phyloP scores from a whole-genome alignment of 2,329 filamentous ascomycete genomes.

The Aspergillus fumigatus region DNA sequence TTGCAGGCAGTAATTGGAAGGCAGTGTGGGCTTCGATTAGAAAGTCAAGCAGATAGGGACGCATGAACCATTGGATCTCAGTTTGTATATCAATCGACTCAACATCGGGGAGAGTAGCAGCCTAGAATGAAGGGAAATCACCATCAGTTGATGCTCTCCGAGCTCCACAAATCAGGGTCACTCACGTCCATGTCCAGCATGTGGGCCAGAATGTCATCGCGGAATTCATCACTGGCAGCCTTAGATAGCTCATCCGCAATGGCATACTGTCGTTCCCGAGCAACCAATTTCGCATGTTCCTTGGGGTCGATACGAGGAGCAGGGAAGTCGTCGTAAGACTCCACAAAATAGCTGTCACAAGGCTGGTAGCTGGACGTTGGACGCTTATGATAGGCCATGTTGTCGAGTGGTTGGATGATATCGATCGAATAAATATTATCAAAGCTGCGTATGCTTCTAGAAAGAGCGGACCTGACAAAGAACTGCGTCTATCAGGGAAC shows the following conservation, averaged over 20 bases:
- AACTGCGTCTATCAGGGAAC: slow-evolving; percentile 33
- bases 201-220: slow-evolving; percentile 89
- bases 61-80: slow-evolving; percentile 99
- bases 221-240: slow-evolving; percentile 80
- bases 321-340: slow-evolving; percentile 51
- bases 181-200: slow-evolving; percentile 87
- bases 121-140: slow-evolving; percentile 42
- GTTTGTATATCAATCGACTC: slow-evolving; percentile 98
- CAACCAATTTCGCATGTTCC: slow-evolving; percentile 72
- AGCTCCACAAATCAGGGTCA: slow-evolving; percentile 7
- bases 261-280: slow-evolving; percentile 77
- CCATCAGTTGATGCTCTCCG: slow-evolving; percentile 3
- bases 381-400: slow-evolving; percentile 54
- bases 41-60: slow-evolving; percentile 96
- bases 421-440: slow-evolving; percentile 19
- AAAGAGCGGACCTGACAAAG: slow-evolving; percentile 42
- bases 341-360: slow-evolving; percentile 66
- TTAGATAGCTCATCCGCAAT: slow-evolving; percentile 86
- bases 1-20: slow-evolving; percentile 90
- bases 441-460: slow-evolving; percentile 25
- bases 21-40: slow-evolving; percentile 94
- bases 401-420: slow-evolving; percentile 26
- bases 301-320: slow-evolving; percentile 59
- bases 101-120: slow-evolving; percentile 88
- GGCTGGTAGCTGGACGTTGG: slow-evolving; percentile 54